Evolutionary conservation across 1,284 basidiomycete species (phyloP).

Genomic region (Rhodotorula sp.): DNA sequence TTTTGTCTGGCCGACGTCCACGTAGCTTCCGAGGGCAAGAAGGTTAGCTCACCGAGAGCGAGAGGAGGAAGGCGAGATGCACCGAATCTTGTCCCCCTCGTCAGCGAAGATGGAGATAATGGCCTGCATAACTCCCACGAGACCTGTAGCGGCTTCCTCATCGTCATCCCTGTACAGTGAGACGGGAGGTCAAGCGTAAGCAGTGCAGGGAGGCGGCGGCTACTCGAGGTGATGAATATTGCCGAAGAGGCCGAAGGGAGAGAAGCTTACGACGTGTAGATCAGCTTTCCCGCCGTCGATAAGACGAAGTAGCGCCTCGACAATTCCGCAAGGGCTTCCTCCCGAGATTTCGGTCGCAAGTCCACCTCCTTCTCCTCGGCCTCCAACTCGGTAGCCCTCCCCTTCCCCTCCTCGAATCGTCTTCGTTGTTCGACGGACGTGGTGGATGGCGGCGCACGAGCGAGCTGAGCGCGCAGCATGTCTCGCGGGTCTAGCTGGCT

Average conservation of each 20-base stretch:
- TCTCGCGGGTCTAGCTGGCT: slow-evolving; percentile 35
- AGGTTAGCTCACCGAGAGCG: not conserved
- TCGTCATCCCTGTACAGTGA: slow-evolving; percentile 43
- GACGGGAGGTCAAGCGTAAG: slow-evolving; percentile 43
- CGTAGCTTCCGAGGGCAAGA: slow-evolving; percentile 52
- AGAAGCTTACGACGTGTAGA: slow-evolving; percentile 69
- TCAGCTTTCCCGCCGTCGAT: slow-evolving; percentile 93
- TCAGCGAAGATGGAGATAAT: slow-evolving; percentile 60
- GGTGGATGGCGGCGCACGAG: not conserved
- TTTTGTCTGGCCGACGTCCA: slow-evolving; percentile 68
- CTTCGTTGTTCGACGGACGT: too few species aligned
- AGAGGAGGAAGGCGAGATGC: not conserved
- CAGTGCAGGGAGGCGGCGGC: not conserved
- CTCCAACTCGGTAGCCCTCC: not conserved
- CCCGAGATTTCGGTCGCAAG: not conserved
- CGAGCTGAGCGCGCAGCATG: slow-evolving; percentile 32
- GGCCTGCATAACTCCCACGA: slow-evolving; percentile 90
- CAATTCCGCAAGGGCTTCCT: not conserved
- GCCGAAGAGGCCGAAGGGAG: not conserved
- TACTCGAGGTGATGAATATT: too few species aligned
- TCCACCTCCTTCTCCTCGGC: not conserved
- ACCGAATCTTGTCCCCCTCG: slow-evolving; percentile 45
- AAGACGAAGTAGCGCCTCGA: slow-evolving; percentile 79
- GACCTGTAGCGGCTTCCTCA: slow-evolving; percentile 66
- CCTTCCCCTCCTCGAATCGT: not conserved